phyloP scores from a whole-genome alignment of 257 asterid genomes.

The Penstemon newberryi region DNA sequence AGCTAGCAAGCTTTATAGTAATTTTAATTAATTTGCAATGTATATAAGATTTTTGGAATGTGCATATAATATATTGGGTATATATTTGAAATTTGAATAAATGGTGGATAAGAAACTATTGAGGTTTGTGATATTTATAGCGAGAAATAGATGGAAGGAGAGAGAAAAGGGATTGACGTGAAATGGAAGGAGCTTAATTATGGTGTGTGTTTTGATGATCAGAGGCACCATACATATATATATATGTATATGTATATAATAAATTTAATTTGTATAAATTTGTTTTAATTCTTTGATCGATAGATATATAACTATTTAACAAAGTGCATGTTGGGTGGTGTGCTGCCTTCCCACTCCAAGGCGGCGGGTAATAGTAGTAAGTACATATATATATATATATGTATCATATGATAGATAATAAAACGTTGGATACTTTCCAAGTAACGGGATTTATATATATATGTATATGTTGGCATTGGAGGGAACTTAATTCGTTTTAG shows the following conservation, averaged over 20 bases:
- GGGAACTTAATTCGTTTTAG: slow-evolving; percentile 21
- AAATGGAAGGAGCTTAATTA: slow-evolving; percentile 47
- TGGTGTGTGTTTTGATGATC: slow-evolving; percentile 37
- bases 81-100: background rate
- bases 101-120: background rate
- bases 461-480: slow-evolving; percentile 1
- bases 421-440: slow-evolving; percentile 45
- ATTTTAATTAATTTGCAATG: background rate
- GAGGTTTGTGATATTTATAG: slow-evolving; percentile 50
- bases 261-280: no score
- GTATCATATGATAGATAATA: no score
- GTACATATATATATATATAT: no score
- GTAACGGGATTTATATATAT: slow-evolving; percentile 26
- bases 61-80: background rate
- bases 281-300: no score
- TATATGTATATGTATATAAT: no score
- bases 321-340: slow-evolving; percentile 31
- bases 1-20: no score
- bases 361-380: slow-evolving; percentile 36
- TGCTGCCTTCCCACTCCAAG: slow-evolving; percentile 35
- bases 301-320: no score
- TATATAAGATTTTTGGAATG: background rate
- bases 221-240: slow-evolving; percentile 29
- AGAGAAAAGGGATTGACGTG: slow-evolving; percentile 51
- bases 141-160: slow-evolving; percentile 30